Percentiles rank a stretch among this genome's conserved stretches.
Evolutionary conservation across 352 stramenopile genomes (phyloP).

Genomic region (Pythium dissotocum): DNA sequence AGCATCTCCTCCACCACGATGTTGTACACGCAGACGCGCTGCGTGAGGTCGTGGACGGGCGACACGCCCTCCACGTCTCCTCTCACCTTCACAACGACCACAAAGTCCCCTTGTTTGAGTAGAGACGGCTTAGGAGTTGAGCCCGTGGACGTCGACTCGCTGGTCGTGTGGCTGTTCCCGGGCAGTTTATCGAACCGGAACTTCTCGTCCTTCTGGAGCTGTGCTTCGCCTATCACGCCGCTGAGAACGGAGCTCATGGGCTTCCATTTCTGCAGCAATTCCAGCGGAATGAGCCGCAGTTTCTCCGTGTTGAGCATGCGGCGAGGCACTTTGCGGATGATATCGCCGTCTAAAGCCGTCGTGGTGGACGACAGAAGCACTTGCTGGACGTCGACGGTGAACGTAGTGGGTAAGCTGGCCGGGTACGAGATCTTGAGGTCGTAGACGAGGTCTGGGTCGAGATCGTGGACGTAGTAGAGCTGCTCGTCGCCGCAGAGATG

Average conservation of each 20-base stretch:
- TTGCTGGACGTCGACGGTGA: slow-evolving; percentile 49
- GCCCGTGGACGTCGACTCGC: neutral
- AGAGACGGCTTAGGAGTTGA: neutral
- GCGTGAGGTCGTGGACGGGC: slow-evolving; percentile 34
- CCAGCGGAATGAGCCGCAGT: slow-evolving; percentile 48
- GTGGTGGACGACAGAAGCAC: slow-evolving; percentile 30
- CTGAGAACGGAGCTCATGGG: slow-evolving; percentile 12
- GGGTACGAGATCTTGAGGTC: slow-evolving; percentile 83
- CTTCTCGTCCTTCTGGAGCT: slow-evolving; percentile 26
- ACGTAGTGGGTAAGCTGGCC: slow-evolving; percentile 53
- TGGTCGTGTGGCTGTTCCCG: neutral
- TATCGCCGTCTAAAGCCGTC: slow-evolving; percentile 15
- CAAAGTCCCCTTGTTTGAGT: slow-evolving; percentile 26
- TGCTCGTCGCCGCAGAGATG: slow-evolving; percentile 47
- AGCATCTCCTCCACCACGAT: slow-evolving; percentile 77
- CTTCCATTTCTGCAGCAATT: slow-evolving; percentile 36
- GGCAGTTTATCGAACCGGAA: slow-evolving; percentile 31
- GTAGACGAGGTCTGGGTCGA: slow-evolving; percentile 52
- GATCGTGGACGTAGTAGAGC: slow-evolving; percentile 51
- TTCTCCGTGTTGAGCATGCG: slow-evolving; percentile 68
- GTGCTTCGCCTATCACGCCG: slow-evolving; percentile 3
- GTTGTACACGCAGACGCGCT: slow-evolving; percentile 62
- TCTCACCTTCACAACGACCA: slow-evolving; percentile 35
- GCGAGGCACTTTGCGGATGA: slow-evolving; percentile 34
- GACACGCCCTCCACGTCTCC: slow-evolving; percentile 55